Percentiles rank a stretch among this genome's conserved stretches.
phyloP scores from a whole-genome alignment of 768 basidiomycete genomes.

The Pleurotus djamor region DNA sequence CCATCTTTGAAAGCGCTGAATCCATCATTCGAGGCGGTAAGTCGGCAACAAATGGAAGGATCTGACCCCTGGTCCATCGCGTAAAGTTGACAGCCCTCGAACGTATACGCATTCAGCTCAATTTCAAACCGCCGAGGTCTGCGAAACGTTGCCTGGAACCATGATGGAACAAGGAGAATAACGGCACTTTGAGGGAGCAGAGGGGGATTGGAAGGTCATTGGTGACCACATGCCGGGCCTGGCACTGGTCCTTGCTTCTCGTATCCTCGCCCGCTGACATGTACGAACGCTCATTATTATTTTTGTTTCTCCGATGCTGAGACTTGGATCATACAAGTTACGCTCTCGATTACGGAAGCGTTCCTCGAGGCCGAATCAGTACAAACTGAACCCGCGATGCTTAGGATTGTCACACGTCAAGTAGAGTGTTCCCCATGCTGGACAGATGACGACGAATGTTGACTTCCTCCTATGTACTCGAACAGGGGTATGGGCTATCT shows the following conservation, averaged over 20 bases:
- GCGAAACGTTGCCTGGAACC: neutral
- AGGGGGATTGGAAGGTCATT: neutral
- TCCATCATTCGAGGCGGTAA: neutral
- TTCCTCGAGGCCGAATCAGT: no score
- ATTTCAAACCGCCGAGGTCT: neutral
- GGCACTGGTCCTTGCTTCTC: no score
- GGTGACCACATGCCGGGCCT: neutral
- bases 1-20: neutral
- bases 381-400: neutral
- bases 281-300: no score
- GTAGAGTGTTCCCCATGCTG: neutral
- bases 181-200: neutral
- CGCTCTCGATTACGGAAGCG: no score
- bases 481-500: neutral
- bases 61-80: neutral
- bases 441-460: neutral
- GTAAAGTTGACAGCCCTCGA: neutral
- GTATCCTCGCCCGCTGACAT: no score
- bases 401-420: neutral
- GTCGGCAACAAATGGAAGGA: neutral
- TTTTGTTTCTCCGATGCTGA: no score
- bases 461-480: neutral
- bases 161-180: neutral
- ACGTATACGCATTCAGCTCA: neutral
- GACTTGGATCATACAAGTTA: no score